These are phyloP conservation scores for Coniochaeta hoffmannii DNA, from an alignment of 2,329 filamentous ascomycete species.

Conservation along the genomic window DNA sequence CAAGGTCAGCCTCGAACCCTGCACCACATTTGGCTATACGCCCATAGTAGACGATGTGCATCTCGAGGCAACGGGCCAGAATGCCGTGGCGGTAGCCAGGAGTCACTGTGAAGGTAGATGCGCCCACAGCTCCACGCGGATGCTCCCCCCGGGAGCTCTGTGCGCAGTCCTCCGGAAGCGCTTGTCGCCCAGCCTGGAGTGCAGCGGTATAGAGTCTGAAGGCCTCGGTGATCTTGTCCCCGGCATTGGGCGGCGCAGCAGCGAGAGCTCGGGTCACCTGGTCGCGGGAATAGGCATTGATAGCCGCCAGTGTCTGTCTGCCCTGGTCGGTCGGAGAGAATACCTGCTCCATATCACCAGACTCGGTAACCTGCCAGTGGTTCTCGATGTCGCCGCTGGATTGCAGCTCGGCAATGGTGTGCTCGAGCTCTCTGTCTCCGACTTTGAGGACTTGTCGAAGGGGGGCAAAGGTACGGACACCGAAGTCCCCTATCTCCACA, in stretches of 20 bases:
- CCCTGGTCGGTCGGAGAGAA: constrained; percentile 12
- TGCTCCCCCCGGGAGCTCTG: background rate
- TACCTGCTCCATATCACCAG: constrained; percentile 3
- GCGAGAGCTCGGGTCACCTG: constrained; percentile 14
- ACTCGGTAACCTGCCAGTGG: background rate
- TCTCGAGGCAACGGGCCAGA: constrained; percentile 18
- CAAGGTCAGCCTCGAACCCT: constrained; percentile 16
- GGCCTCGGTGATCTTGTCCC: constrained; percentile 9
- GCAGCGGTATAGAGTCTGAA: constrained; percentile 12
- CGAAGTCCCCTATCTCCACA: constrained; percentile 15
- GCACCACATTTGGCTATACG: constrained; percentile 13
- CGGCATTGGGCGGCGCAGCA: constrained; percentile 6
- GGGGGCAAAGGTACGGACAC: constrained; percentile 6
- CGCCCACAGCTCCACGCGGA: background rate
- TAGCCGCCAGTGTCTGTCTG: constrained; percentile 8
- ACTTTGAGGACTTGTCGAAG: constrained; percentile 14
- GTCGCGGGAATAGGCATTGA: constrained; percentile 13
- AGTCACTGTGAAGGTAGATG: constrained; percentile 7
- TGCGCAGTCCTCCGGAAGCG: background rate
- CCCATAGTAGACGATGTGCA: constrained; percentile 20
- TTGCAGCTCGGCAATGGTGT: constrained; percentile 10
- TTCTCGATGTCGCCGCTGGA: constrained; percentile 8
- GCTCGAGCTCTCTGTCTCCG: constrained; percentile 7
- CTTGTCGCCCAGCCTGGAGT: constrained; percentile 5
- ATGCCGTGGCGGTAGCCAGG: constrained; percentile 20